Evolutionary conservation across 768 basidiomycete species (phyloP).

Genomic region (Hygrophoropsis aurantiaca): DNA sequence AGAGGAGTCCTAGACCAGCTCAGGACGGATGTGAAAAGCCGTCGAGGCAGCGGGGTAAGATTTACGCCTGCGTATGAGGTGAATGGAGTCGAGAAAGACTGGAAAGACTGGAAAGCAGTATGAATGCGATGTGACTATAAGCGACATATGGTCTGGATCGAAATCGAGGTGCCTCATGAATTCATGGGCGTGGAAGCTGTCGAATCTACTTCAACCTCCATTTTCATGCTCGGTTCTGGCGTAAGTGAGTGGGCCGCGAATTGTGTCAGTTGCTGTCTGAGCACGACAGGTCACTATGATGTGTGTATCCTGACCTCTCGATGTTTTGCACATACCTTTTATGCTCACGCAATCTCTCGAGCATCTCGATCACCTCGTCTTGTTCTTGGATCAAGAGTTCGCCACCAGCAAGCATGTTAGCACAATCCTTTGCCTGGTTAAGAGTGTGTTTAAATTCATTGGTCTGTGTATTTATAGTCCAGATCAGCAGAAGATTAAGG

Average conservation of each 20-base stretch:
- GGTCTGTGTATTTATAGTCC: slow-evolving; percentile 43
- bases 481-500: neutral
- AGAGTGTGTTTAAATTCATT: slow-evolving; percentile 67
- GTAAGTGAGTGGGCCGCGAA: slow-evolving; percentile 41
- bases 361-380: slow-evolving; percentile 67
- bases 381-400: slow-evolving; percentile 70
- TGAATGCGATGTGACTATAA: neutral
- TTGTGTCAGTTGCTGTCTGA: slow-evolving; percentile 52
- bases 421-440: slow-evolving; percentile 58
- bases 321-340: slow-evolving; percentile 47
- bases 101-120: neutral
- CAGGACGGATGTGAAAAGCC: neutral
- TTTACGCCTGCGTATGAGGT: neutral
- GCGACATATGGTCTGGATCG: neutral
- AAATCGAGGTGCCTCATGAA: neutral
- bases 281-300: neutral
- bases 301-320: neutral
- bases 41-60: neutral
- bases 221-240: slow-evolving; percentile 36
- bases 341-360: slow-evolving; percentile 59
- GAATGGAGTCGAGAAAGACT: neutral
- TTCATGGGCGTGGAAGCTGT: neutral
- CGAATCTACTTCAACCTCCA: slow-evolving; percentile 59
- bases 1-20: neutral
- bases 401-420: slow-evolving; percentile 63